Conservation (phyloP, 176 grass and related monocot genomes). For the Phoenix dactylifera region DNA sequence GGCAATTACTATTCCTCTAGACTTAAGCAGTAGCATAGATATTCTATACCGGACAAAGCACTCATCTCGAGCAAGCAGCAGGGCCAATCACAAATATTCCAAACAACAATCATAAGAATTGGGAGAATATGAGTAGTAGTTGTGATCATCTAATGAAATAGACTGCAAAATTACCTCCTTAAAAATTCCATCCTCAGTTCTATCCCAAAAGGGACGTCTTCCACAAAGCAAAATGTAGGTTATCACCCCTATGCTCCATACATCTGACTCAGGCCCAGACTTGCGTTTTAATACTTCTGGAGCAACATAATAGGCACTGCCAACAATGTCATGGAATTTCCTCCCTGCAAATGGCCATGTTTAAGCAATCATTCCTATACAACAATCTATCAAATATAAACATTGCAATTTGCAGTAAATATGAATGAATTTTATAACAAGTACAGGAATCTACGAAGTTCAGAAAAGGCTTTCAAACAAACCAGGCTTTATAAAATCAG, state of each 20-base stretch:
- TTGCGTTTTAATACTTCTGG: conserved; percentile 87
- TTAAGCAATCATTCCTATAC: neutral
- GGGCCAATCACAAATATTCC: no score
- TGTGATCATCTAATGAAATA: no score
- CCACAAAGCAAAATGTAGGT: conserved; percentile 99
- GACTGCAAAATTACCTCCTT: conserved; percentile 52
- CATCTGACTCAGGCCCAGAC: conserved; percentile 91
- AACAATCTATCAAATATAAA: no score
- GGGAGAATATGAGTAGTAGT: no score
- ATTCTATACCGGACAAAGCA: no score
- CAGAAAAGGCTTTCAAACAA: conserved; percentile 4
- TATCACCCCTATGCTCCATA: conserved; percentile 99
- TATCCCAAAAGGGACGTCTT: conserved; percentile 96
- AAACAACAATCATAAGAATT: no score
- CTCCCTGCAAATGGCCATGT: conserved; percentile 41
- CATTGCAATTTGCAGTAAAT: no score
- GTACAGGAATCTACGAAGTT: no score
- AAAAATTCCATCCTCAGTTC: conserved; percentile 97
- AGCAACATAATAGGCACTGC: conserved; percentile 98
- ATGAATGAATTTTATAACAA: no score
- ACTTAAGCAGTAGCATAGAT: no score
- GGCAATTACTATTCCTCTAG: no score
- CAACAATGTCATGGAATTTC: conserved; percentile 93
- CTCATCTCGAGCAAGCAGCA: no score
- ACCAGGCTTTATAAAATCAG: conserved; percentile 94